Conservation (phyloP, 345 rosid genomes). For the Eutrema heterophyllum region DNA sequence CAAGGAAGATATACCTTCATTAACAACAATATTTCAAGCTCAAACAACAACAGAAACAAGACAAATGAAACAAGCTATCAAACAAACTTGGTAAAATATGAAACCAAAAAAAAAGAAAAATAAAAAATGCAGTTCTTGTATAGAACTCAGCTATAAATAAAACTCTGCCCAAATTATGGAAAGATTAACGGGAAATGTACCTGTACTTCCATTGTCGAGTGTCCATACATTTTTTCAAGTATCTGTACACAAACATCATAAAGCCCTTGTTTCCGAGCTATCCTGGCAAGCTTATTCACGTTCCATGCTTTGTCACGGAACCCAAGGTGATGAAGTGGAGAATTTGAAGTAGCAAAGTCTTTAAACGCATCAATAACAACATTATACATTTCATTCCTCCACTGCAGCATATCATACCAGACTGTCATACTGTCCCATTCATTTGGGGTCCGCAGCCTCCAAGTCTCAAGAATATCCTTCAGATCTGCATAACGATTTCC, state of each 20-base stretch:
- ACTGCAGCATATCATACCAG: slow-evolving; percentile 96
- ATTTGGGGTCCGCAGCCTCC: slow-evolving; percentile 98
- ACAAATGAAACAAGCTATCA: not conserved
- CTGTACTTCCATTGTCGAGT: slow-evolving; percentile 99
- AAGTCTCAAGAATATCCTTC: slow-evolving; percentile 94
- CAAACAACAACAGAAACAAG: not conserved
- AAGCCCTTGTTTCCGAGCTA: slow-evolving; percentile 97
- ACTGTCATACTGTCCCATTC: slow-evolving; percentile 97
- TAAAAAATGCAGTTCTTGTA: not conserved
- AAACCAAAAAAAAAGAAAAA: not conserved
- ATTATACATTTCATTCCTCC: slow-evolving; percentile 99
- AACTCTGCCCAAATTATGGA: not conserved
- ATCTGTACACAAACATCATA: slow-evolving; percentile 84
- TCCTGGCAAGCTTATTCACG: slow-evolving; percentile 94
- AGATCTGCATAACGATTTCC: slow-evolving; percentile 91
- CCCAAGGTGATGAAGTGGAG: slow-evolving; percentile 94
- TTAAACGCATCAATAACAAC: slow-evolving; percentile 92
- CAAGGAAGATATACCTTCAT: not conserved
- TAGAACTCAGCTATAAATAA: not conserved
- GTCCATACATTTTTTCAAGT: slow-evolving; percentile 98
- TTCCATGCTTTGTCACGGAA: slow-evolving; percentile 99
- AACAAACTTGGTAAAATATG: not conserved
- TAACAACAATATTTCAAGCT: slow-evolving; percentile 9
- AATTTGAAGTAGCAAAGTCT: slow-evolving; percentile 63
- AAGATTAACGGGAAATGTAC: slow-evolving; percentile 35